Conservation (phyloP, 495 filamentous ascomycete genomes). For the Daldinia childiae region DNA sequence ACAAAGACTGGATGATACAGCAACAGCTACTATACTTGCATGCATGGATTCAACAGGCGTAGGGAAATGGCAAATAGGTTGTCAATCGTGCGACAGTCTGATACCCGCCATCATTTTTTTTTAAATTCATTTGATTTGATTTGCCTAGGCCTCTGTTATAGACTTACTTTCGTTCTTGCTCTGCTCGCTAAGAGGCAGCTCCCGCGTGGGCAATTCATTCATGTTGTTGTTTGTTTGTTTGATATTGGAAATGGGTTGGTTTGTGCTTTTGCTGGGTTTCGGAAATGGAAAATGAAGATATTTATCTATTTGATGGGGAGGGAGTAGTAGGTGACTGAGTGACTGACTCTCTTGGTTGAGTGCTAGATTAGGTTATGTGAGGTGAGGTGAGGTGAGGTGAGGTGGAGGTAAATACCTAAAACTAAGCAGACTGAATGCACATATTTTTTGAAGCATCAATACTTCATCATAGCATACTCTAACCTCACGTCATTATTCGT, state of each 20-base stretch:
- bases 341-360: neutral
- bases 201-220: conserved; percentile 7
- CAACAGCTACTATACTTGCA: conserved; percentile 28
- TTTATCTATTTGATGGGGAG: neutral
- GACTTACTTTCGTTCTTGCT: conserved; percentile 31
- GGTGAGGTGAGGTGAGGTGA: no score
- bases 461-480: neutral
- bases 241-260: conserved; percentile 1
- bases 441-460: neutral
- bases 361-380: neutral
- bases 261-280: neutral
- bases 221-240: neutral
- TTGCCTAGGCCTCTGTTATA: conserved; percentile 40
- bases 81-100: conserved; percentile 10
- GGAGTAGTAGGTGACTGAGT: neutral
- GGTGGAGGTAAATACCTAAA: neutral
- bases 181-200: conserved; percentile 14
- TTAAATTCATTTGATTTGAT: conserved; percentile 40
- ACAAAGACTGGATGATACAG: conserved; percentile 34
- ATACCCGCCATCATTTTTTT: conserved; percentile 43
- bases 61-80: conserved; percentile 15
- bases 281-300: conserved; percentile 1
- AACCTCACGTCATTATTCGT: neutral
- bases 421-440: conserved; percentile 6
- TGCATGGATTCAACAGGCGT: conserved; percentile 34